phyloP scores from a whole-genome alignment of 176 grass and related monocot species.

The Phoenix roebelenii region DNA sequence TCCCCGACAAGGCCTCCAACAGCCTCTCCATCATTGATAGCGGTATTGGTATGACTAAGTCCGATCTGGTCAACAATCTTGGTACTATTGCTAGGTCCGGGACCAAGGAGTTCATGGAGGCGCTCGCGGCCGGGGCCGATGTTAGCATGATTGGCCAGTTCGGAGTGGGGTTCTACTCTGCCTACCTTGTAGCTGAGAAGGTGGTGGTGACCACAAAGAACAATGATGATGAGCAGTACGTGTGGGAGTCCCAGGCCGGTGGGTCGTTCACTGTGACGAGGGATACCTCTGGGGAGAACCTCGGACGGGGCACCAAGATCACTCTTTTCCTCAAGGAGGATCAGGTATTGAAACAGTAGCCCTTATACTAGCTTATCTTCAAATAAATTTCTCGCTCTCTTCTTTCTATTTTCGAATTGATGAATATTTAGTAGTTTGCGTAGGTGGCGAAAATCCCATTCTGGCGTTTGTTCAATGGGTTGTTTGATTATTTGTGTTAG shows the following conservation, averaged over 20 bases:
- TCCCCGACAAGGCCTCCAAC: slow-evolving; percentile 4
- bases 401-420: too few relatives aligned
- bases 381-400: too few relatives aligned
- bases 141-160: slow-evolving; percentile 8
- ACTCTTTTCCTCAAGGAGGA: slow-evolving; percentile 10
- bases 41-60: slow-evolving; percentile 2
- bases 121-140: slow-evolving; percentile 3
- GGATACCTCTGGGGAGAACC: slow-evolving; percentile 3
- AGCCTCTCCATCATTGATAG: slow-evolving; percentile 2
- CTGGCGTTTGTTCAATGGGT: too few relatives aligned
- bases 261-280: slow-evolving; percentile 4
- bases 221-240: slow-evolving; percentile 5
- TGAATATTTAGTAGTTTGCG: too few relatives aligned
- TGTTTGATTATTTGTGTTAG: too few relatives aligned
- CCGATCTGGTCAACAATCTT: slow-evolving; percentile 7
- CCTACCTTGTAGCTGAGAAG: slow-evolving; percentile 3
- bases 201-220: slow-evolving; percentile 3
- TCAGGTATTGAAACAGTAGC: neutral
- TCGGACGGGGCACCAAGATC: slow-evolving; percentile 2
- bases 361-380: too few relatives aligned
- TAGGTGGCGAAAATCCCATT: too few relatives aligned
- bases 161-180: slow-evolving; percentile 3
- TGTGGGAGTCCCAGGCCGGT: slow-evolving; percentile 6
- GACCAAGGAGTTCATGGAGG: slow-evolving; percentile 6
- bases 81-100: slow-evolving; percentile 4